These are phyloP conservation scores for Cyberlindnera petersonii DNA, from an alignment of 805 yeast species.

Conservation along the genomic window DNA sequence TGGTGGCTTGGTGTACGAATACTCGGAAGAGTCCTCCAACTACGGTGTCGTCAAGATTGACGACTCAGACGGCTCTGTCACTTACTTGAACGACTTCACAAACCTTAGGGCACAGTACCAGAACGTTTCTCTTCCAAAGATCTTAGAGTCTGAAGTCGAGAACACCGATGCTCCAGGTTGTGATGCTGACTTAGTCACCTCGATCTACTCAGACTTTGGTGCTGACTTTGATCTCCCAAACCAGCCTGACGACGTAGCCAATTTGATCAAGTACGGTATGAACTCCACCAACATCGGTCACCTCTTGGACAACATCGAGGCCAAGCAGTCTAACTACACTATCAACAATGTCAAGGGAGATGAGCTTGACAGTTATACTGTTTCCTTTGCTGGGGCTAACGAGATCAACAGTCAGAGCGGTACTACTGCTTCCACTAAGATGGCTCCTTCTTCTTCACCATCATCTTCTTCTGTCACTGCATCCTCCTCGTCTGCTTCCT, in stretches of 20 bases:
- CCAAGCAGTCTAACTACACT: constrained; percentile 37
- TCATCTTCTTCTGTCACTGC: constrained; percentile 20
- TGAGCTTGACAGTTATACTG: constrained; percentile 33
- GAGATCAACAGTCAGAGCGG: constrained; percentile 33
- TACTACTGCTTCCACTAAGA: constrained; percentile 18
- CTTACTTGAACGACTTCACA: constrained; percentile 45
- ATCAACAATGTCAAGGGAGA: constrained; percentile 35
- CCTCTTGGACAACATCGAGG: constrained; percentile 36
- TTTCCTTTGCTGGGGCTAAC: constrained; percentile 34
- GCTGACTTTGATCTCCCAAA: constrained; percentile 46
- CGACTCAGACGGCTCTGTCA: constrained; percentile 39
- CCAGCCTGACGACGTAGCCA: constrained; percentile 41
- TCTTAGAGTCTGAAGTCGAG: constrained; percentile 34
- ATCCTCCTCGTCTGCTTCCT: constrained; percentile 11
- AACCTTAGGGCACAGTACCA: constrained; percentile 43
- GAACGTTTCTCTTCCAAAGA: constrained; percentile 35
- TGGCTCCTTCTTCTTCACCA: constrained; percentile 21
- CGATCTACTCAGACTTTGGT: constrained; percentile 39
- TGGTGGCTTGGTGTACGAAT: constrained; percentile 94
- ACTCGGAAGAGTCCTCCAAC: constrained; percentile 67
- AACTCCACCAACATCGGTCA: constrained; percentile 42
- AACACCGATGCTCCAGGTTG: constrained; percentile 35
- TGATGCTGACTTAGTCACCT: constrained; percentile 34
- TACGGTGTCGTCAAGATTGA: constrained; percentile 70
- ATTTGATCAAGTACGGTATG: constrained; percentile 46